phyloP scores from a whole-genome alignment of 768 basidiomycete genomes.

The Leccinum variicolor region DNA sequence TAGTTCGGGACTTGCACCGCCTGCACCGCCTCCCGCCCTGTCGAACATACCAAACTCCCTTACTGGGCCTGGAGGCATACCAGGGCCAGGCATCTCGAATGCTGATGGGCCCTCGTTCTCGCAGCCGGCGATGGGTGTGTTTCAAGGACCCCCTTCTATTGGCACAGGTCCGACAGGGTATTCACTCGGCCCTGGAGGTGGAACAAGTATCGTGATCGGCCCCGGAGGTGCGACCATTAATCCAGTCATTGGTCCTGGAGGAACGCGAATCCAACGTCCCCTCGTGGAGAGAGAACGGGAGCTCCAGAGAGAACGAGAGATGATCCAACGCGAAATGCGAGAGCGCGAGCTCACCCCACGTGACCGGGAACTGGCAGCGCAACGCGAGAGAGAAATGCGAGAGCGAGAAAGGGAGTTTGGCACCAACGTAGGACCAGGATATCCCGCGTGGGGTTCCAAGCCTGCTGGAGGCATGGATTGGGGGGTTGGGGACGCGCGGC shows the following conservation, averaged over 20 bases:
- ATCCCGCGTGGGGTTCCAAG: conserved; percentile 34
- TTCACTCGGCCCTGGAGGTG: conserved; percentile 18
- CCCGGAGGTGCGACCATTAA: conserved; percentile 22
- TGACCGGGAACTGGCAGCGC: conserved; percentile 19
- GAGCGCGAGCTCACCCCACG: conserved; percentile 21
- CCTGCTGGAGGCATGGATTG: conserved; percentile 28
- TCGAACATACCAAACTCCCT: conserved; percentile 3
- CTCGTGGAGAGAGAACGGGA: conserved; percentile 33
- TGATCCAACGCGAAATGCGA: conserved; percentile 26
- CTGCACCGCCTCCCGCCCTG: conserved; percentile 2
- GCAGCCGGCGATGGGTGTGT: conserved; percentile 28
- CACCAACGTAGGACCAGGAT: conserved; percentile 17
- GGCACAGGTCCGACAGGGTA: conserved; percentile 19
- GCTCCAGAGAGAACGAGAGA: conserved; percentile 24
- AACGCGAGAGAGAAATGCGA: conserved; percentile 27
- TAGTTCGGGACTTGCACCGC: conserved; percentile 7
- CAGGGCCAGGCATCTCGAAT: conserved; percentile 12
- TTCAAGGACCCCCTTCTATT: conserved; percentile 22
- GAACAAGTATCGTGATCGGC: conserved; percentile 25
- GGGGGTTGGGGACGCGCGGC: conserved; percentile 32
- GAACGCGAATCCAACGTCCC: conserved; percentile 23
- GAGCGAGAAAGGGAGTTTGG: conserved; percentile 27
- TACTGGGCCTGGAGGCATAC: conserved; percentile 3
- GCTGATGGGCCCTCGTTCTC: conserved; percentile 17
- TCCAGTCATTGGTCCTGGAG: conserved; percentile 14